Conservation (phyloP, 164 flowering plant genomes). For the grape (Vitis vinifera) region ASM3070453v1 NC_081805.1:3792501-3793000, state of each 20-base stretch:
- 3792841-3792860: no score
- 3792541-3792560: not conserved
- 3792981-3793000: not conserved
- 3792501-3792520: not conserved
- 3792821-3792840: not conserved
- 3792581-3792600: constrained; percentile 21
- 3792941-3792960: constrained; percentile 18
- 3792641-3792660: no score
- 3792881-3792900: constrained; percentile 20
- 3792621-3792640: not conserved
- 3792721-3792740: no score
- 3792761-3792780: not conserved
- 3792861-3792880: constrained; percentile 24
- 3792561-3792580: not conserved
- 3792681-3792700: no score
- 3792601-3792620: not conserved
- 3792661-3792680: no score
- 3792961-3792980: not conserved
- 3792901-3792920: constrained; percentile 21
- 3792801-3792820: not conserved
- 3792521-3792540: not conserved
- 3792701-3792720: no score
- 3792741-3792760: no score
- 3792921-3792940: constrained; percentile 16
- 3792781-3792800: not conserved